Percentiles rank a stretch among this genome's conserved stretches.
phyloP scores from a whole-genome alignment of 768 basidiomycete species.

The Paxillus involutus region DNA sequence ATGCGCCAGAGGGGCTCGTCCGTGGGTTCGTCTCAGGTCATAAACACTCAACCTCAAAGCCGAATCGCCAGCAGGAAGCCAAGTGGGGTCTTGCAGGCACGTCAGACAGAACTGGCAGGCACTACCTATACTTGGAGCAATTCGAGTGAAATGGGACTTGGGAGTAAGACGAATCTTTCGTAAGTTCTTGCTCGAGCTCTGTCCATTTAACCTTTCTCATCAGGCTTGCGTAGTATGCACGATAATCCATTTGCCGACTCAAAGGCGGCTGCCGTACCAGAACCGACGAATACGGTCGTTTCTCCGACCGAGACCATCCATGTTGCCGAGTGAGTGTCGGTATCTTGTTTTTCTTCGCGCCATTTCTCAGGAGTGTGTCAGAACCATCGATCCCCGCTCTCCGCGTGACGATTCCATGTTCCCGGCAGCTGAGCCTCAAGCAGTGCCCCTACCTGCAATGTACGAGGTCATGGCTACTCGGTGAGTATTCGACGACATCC shows the following conservation, averaged over 20 bases:
- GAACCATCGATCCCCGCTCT: slow-evolving; percentile 28
- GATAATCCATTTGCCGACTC: slow-evolving; percentile 31
- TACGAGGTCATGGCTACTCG: slow-evolving; percentile 30
- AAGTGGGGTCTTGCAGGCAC: slow-evolving; percentile 21
- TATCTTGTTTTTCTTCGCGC: neutral
- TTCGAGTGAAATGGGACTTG: slow-evolving; percentile 23
- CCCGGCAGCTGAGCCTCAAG: slow-evolving; percentile 22
- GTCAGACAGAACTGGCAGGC: slow-evolving; percentile 30
- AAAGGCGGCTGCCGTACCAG: slow-evolving; percentile 9
- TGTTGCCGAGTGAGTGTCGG: slow-evolving; percentile 29
- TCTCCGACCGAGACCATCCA: slow-evolving; percentile 30
- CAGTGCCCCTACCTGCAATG: slow-evolving; percentile 32
- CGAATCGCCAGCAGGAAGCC: slow-evolving; percentile 25
- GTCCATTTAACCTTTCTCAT: neutral
- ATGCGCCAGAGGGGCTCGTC: slow-evolving; percentile 25
- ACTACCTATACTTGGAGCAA: slow-evolving; percentile 33
- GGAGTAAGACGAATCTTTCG: slow-evolving; percentile 14
- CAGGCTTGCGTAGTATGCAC: slow-evolving; percentile 7
- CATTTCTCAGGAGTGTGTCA: neutral
- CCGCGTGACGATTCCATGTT: slow-evolving; percentile 31
- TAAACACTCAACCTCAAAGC: slow-evolving; percentile 13
- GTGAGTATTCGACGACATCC: slow-evolving; percentile 10
- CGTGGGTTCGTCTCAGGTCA: slow-evolving; percentile 23
- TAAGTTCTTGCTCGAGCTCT: slow-evolving; percentile 10
- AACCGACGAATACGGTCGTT: slow-evolving; percentile 8